Base-by-base conservation (phyloP, 129 eudicot genomes). In the Logfia minima region DNA sequence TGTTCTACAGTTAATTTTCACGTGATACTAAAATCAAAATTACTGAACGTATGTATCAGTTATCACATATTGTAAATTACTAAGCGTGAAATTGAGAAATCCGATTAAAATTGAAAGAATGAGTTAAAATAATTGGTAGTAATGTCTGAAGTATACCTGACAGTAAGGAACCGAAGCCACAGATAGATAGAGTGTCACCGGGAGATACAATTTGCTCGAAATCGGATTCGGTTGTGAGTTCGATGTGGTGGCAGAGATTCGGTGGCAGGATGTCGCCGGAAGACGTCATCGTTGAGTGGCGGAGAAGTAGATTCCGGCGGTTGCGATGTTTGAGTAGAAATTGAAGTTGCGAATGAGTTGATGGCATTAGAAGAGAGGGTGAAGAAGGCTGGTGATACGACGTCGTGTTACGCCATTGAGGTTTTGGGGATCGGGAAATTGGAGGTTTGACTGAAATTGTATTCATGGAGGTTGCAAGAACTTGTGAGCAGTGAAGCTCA, bases 111-210 rank as follows among this genome's bases (percentile, higher is more conserved):
- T 2, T 18, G 18, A 39, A 51, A 23, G 9, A 8, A n/a, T 3
- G 32, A 58, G 10, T 34, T 21, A 3, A 4, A 43, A 43, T 34
- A 51, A 58, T 70, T 35, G 55, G 66, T 51, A 45, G 52, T n/a
- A 65, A 26, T 58, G 35, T 1, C 62, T 63, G 39, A 66, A 75
- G 17, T 66, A 67, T 81, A 95, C 99, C 99, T 9, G 96, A 95
- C 70, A 95, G 92, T 71, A 95, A 92, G 55, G 97, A 95, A 34
- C 97, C 97, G 80, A 95, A 95, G 72, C 99, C 99, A 64, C 94
- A 91, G 55, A 95, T 72, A 58, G 97, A 91, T 80, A 95, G 51
- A 39, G 85, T 83, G 41, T 91, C 96, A 59, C 86, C 88, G 53
- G 92, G 86, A 21, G 93, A 83, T 52, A 84, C 88, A 79, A 91